A percentile compares a stretch with the other conserved stretches of the same genome.
Conservation (phyloP, 306 rosid genomes). For the Vigna unguiculata region DNA sequence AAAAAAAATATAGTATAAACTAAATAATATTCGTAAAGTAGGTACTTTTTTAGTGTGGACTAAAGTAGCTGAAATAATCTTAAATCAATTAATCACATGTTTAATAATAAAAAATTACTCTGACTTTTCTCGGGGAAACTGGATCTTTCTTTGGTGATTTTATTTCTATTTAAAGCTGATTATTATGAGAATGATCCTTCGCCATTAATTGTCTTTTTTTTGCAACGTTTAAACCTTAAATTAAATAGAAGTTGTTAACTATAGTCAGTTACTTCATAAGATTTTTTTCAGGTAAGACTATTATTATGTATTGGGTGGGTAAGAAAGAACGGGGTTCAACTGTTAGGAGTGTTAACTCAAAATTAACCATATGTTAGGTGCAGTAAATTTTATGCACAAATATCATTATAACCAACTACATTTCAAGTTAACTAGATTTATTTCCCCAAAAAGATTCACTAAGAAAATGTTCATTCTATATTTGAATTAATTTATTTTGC, state of each 20-base stretch:
- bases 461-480: neutral
- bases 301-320: neutral
- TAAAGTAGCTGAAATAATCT: no score
- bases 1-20: no score
- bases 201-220: slow-evolving; percentile 2
- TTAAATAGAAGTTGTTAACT: slow-evolving; percentile 4
- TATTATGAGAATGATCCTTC: neutral
- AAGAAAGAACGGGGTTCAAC: neutral
- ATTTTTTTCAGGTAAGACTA: neutral
- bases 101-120: neutral
- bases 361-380: neutral
- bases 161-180: slow-evolving; percentile 9
- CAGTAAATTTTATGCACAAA: neutral
- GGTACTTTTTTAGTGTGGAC: no score
- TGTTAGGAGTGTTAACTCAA: neutral
- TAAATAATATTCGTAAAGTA: no score
- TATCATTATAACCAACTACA: neutral
- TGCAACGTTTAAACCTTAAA: slow-evolving; percentile 26
- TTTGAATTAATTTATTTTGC: slow-evolving; percentile 4
- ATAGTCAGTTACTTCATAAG: slow-evolving; percentile 11
- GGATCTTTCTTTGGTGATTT: neutral
- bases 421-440: neutral
- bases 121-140: neutral
- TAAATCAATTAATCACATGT: no score
- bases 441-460: slow-evolving; percentile 3